Percentiles rank a stretch among this genome's conserved stretches.
phyloP scores from a whole-genome alignment of 2,329 filamentous ascomycete species.

The Cryoendolithus antarcticus region DNA sequence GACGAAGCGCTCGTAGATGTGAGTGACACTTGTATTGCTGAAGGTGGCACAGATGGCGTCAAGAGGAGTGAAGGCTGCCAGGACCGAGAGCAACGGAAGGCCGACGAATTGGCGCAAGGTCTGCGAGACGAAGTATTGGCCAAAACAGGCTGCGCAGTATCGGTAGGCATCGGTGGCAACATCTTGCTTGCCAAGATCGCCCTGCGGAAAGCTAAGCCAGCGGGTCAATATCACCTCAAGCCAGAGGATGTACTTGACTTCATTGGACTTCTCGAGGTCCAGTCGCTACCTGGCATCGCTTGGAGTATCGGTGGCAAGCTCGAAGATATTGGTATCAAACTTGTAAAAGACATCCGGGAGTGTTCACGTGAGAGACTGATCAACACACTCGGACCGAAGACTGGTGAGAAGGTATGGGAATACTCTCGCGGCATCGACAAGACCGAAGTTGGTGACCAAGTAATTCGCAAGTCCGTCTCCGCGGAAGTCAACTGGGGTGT shows the following conservation, averaged over 20 bases:
- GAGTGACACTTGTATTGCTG: slow-evolving; percentile 54
- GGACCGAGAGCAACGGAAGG: slow-evolving; percentile 66
- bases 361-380: slow-evolving; percentile 64
- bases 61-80: slow-evolving; percentile 56
- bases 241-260: slow-evolving; percentile 67
- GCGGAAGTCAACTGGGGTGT: slow-evolving; percentile 98
- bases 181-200: slow-evolving; percentile 87
- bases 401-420: slow-evolving; percentile 78
- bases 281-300: slow-evolving; percentile 82
- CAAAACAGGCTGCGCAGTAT: slow-evolving; percentile 75
- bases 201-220: slow-evolving; percentile 82
- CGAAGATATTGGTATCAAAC: slow-evolving; percentile 70
- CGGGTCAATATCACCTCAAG: slow-evolving; percentile 79
- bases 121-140: slow-evolving; percentile 60
- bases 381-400: slow-evolving; percentile 73
- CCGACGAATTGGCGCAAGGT: slow-evolving; percentile 54
- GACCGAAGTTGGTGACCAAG: slow-evolving; percentile 73
- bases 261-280: slow-evolving; percentile 64
- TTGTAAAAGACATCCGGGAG: slow-evolving; percentile 71
- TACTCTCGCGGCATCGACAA: slow-evolving; percentile 82
- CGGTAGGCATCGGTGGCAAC: slow-evolving; percentile 82
- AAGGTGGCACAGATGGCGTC: slow-evolving; percentile 53
- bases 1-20: slow-evolving; percentile 89
- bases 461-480: slow-evolving; percentile 86
- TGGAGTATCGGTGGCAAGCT: slow-evolving; percentile 78